Conservation (phyloP, 2,329 filamentous ascomycete genomes). For the Cytospora leucostoma region DNA sequence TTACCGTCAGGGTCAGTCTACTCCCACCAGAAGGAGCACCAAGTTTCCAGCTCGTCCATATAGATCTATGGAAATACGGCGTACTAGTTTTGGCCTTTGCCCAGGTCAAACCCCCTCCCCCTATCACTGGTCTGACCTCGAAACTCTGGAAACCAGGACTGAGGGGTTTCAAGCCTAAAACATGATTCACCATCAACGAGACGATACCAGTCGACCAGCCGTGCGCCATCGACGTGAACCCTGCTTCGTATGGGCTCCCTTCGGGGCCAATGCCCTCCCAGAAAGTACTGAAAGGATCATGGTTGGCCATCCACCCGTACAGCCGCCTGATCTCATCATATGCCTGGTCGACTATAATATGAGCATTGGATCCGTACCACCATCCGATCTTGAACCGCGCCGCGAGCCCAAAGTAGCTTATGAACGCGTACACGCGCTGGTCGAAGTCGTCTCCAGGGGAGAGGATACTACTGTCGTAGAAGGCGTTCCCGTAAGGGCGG, state of each 20-base stretch:
- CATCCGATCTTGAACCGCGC: slow-evolving; percentile 44
- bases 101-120: slow-evolving; percentile 42
- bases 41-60: slow-evolving; percentile 41
- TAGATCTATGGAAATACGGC: slow-evolving; percentile 39
- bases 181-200: slow-evolving; percentile 47
- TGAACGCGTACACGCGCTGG: slow-evolving; percentile 52
- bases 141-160: slow-evolving; percentile 47
- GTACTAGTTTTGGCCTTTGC: slow-evolving; percentile 48
- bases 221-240: slow-evolving; percentile 51
- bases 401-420: slow-evolving; percentile 55
- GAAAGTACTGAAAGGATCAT: slow-evolving; percentile 49
- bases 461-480: slow-evolving; percentile 50
- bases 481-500: slow-evolving; percentile 51
- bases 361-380: not conserved
- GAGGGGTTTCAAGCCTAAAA: slow-evolving; percentile 49
- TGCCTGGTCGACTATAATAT: slow-evolving; percentile 38
- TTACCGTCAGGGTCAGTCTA: slow-evolving; percentile 36
- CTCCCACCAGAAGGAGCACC: slow-evolving; percentile 14
- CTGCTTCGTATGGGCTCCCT: slow-evolving; percentile 47
- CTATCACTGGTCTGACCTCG: slow-evolving; percentile 41
- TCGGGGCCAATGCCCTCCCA: slow-evolving; percentile 53
- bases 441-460: slow-evolving; percentile 39
- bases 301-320: slow-evolving; percentile 52
- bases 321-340: slow-evolving; percentile 49
- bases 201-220: slow-evolving; percentile 55